Conservation (phyloP, 495 filamentous ascomycete genomes). For the Parmelia sp. region DNA sequence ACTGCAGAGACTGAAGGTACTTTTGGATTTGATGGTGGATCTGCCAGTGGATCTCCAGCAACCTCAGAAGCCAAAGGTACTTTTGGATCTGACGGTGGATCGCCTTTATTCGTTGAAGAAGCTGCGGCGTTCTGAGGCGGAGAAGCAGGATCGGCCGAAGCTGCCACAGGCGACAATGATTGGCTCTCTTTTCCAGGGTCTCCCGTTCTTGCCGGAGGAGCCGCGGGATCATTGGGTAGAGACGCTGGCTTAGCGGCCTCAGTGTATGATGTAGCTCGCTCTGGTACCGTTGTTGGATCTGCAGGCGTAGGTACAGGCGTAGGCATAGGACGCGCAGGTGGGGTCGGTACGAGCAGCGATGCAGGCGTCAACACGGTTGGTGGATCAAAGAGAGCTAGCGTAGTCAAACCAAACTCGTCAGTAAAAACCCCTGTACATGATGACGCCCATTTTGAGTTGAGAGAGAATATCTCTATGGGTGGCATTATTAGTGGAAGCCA, state of each 20-base stretch:
- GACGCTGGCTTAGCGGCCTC: neutral
- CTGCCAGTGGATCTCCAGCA: neutral
- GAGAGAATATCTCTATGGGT: conserved; percentile 3
- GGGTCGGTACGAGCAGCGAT: neutral
- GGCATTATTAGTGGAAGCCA: conserved; percentile 13
- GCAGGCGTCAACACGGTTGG: neutral
- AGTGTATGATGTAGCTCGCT: neutral
- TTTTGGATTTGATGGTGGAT: neutral
- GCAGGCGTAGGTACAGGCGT: neutral
- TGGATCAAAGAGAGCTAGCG: neutral
- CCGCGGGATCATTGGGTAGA: neutral
- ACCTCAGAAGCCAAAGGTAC: too few relatives aligned
- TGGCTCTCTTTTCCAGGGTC: neutral
- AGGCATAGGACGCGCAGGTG: neutral
- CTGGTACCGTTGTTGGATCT: conserved; percentile 1
- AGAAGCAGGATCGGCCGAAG: neutral
- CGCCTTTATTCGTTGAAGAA: neutral
- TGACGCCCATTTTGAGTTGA: conserved; percentile 7
- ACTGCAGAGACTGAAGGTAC: neutral
- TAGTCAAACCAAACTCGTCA: neutral
- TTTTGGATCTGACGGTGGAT: neutral
- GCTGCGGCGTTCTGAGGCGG: neutral
- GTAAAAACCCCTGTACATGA: neutral
- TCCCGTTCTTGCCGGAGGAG: neutral
- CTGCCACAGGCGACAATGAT: neutral